Base-by-base conservation (phyloP, 768 basidiomycete species). In the Termitomyces sp. region DNA sequence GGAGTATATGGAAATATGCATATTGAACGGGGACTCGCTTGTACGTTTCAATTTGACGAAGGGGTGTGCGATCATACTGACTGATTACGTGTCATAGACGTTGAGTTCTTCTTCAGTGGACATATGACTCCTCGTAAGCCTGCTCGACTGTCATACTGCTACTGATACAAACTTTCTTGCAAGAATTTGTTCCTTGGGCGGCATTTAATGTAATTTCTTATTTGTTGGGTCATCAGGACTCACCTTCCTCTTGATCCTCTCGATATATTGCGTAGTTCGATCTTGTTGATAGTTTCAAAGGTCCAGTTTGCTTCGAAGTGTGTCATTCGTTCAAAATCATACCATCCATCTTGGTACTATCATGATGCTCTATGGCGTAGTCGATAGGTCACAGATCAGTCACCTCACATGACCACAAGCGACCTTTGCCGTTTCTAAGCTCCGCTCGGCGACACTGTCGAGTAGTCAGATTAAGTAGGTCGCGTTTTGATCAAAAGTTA, bases 11-110 rank as follows among this genome's bases (percentile, higher is more conserved):
- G 86, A 1, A 82, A 70, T 34, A 73, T 75, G 66, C 85, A 87
- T 55, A 74, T 75, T 1, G 88, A 89, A 65, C 80, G 86, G 11
- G 80, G 80, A 27, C 72, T 88, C 72, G 87, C 72, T 71, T 89
- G 86, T 83, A 61, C 59, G 78, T 42, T 48, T 19, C 39, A 41
- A 28, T 44, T 58, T 35, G 46, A 40, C 35, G 21, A 41, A 40
- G 12, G 54, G 27, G 21, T 30, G 17, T 14, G n/a, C 14, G 16
- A 19, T 54, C 16, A 42, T 30, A 19, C 28, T 39, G 30, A 34
- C 14, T 34, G n/a, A 59, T 52, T 43, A 19, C 40, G 44, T 46
- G 14, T 54, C 50, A 48, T 47, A 83, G 82, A 79, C 60, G 77
- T 83, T 46, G 82, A 84, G 62, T 83, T 83, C 64, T 79, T 70